phyloP scores from a whole-genome alignment of 2,329 filamentous ascomycete genomes.

The Aspergillus calidoustus region DNA sequence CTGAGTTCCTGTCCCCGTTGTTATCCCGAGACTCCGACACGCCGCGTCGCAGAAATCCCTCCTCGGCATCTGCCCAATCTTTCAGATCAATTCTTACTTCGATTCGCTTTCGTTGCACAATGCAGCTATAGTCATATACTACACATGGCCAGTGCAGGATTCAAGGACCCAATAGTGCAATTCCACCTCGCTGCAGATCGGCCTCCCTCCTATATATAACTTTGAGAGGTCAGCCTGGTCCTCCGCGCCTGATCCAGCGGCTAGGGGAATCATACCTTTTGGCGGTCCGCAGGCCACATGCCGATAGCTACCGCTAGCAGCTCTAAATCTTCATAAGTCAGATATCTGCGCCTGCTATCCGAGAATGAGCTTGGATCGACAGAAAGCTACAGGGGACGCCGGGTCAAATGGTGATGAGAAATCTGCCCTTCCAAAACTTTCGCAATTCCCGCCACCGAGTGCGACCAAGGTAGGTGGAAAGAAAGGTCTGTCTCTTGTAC shows the following conservation, averaged over 20 bases:
- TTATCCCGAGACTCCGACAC: not conserved
- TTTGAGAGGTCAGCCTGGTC: not conserved
- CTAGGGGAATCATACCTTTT: not conserved
- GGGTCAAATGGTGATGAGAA: slow-evolving; percentile 26
- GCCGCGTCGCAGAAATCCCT: not conserved
- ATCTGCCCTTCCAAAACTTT: slow-evolving; percentile 24
- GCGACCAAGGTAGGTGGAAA: slow-evolving; percentile 29
- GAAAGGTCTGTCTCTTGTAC: not conserved
- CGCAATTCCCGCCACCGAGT: slow-evolving; percentile 28
- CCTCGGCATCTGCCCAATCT: too few species aligned
- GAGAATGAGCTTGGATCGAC: slow-evolving; percentile 44
- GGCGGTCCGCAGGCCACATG: slow-evolving; percentile 4
- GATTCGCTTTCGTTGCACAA: not conserved
- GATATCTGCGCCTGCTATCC: not conserved
- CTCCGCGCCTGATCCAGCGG: not conserved
- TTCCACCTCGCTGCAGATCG: not conserved
- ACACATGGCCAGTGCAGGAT: slow-evolving; percentile 10
- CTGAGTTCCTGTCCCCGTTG: not conserved
- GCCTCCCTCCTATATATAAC: slow-evolving; percentile 4
- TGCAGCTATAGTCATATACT: slow-evolving; percentile 10
- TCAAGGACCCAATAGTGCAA: not conserved
- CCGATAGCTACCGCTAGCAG: not conserved
- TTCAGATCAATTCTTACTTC: not conserved
- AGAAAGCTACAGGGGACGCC: slow-evolving; percentile 29
- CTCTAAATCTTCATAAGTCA: not conserved